Percentiles rank a stretch among this genome's conserved stretches.
phyloP scores from a whole-genome alignment of 169 alveolate species.

The Amoebophrya sp. region DNA sequence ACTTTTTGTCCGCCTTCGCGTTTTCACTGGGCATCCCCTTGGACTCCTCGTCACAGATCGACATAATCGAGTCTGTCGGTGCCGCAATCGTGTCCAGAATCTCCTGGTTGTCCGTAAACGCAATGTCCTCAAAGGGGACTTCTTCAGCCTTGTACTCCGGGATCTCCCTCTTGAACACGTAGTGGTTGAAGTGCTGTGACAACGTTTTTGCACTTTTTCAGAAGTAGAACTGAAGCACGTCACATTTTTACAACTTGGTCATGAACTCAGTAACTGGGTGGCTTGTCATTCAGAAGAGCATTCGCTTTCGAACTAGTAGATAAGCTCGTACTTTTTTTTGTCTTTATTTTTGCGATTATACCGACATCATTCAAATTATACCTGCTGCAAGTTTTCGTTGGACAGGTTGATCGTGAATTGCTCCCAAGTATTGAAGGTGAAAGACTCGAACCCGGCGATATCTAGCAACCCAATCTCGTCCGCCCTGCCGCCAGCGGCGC shows the following conservation, averaged over 20 bases:
- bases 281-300: too few relatives aligned
- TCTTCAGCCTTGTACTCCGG: not conserved
- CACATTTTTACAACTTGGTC: too few relatives aligned
- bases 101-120: not conserved
- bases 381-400: slow-evolving; percentile 89
- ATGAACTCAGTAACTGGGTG: too few relatives aligned
- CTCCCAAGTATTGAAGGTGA: slow-evolving; percentile 67
- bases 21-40: not conserved
- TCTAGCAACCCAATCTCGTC: slow-evolving; percentile 66
- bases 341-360: too few relatives aligned
- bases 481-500: too few relatives aligned
- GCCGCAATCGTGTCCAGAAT: not conserved
- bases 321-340: too few relatives aligned
- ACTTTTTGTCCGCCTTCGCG: slow-evolving; percentile 6
- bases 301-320: too few relatives aligned
- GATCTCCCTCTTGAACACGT: not conserved
- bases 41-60: not conserved
- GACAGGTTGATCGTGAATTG: slow-evolving; percentile 87
- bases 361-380: too few relatives aligned
- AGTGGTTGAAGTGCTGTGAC: slow-evolving; percentile 24
- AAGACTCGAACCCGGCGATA: slow-evolving; percentile 73
- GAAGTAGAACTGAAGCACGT: too few relatives aligned
- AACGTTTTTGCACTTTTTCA: too few relatives aligned
- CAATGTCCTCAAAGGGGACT: not conserved
- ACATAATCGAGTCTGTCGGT: not conserved